Percentiles rank a stretch among this genome's conserved stretches.
Evolutionary conservation across 192 early-diverging fungal species (phyloP).

Genomic region (Umbelopsis sp.): DNA sequence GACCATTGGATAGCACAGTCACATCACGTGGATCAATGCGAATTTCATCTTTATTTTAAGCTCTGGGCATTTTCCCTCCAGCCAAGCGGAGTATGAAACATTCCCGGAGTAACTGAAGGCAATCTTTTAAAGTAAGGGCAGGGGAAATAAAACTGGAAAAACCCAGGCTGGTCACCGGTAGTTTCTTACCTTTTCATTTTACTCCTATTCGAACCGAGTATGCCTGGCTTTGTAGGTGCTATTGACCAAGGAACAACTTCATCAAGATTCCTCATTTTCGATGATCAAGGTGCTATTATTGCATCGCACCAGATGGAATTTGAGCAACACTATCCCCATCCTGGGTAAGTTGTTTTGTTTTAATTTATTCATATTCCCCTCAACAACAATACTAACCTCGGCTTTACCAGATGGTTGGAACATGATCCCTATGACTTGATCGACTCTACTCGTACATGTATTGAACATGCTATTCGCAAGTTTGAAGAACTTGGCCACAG

Average conservation of each 20-base stretch:
- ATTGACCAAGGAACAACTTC: slow-evolving; percentile 96
- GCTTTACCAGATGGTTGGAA: slow-evolving; percentile 74
- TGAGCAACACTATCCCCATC: slow-evolving; percentile 75
- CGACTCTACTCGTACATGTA: slow-evolving; percentile 65
- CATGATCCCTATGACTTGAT: slow-evolving; percentile 83
- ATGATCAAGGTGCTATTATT: slow-evolving; percentile 69
- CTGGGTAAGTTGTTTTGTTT: slow-evolving; percentile 52
- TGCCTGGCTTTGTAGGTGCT: slow-evolving; percentile 68
- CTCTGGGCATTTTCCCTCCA: neutral
- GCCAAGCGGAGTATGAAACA: neutral
- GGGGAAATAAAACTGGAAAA: neutral
- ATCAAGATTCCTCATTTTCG: slow-evolving; percentile 92
- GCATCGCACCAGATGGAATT: slow-evolving; percentile 83
- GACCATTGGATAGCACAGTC: neutral
- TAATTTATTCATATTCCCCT: no score
- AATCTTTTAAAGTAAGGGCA: neutral
- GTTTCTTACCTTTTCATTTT: neutral
- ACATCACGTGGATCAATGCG: neutral
- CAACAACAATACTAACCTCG: neutral
- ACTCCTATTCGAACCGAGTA: neutral
- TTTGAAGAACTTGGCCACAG: slow-evolving; percentile 63
- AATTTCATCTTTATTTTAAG: neutral
- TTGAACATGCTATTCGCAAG: slow-evolving; percentile 64
- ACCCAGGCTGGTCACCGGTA: no score
- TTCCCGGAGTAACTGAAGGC: neutral